Conservation (phyloP, 192 early-diverging fungal species). For the Podila verticillata region DNA sequence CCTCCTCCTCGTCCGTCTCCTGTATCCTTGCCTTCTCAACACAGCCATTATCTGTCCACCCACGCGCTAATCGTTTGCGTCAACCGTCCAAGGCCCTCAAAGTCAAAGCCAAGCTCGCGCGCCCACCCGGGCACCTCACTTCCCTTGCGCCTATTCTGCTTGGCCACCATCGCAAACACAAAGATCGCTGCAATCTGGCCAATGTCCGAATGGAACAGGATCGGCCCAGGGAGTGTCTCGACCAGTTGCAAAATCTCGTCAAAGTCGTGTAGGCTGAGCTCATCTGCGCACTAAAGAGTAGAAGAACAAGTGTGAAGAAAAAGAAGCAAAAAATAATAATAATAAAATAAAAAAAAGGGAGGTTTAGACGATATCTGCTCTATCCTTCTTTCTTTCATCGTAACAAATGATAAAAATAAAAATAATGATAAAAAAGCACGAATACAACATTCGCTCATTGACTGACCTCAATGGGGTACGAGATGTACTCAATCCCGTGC, state of each 20-base stretch:
- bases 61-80: conserved; percentile 41
- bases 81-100: conserved; percentile 37
- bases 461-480: conserved; percentile 44
- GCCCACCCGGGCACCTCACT: conserved; percentile 39
- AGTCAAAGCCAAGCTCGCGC: conserved; percentile 43
- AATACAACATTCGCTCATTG: conserved; percentile 1
- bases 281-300: conserved; percentile 30
- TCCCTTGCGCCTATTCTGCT: conserved; percentile 34
- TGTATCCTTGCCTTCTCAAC: too few relatives aligned
- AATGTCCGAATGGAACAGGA: conserved; percentile 46
- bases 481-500: conserved; percentile 21
- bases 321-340: not conserved
- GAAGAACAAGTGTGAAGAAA: not conserved
- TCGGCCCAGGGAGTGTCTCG: conserved; percentile 33
- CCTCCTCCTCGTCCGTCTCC: too few relatives aligned
- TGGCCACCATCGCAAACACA: conserved; percentile 46
- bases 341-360: conserved; percentile 3
- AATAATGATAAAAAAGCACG: not conserved
- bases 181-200: conserved; percentile 45
- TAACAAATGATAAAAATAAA: not conserved
- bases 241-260: conserved; percentile 43
- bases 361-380: conserved; percentile 43
- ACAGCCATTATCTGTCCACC: conserved; percentile 27
- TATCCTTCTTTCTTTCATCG: not conserved
- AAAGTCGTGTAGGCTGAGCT: conserved; percentile 37